Percentiles rank a stretch among this genome's conserved stretches.
These are phyloP conservation scores for Beauveria medogensis DNA, from an alignment of 2,329 filamentous ascomycete species.

Conservation along the genomic window DNA sequence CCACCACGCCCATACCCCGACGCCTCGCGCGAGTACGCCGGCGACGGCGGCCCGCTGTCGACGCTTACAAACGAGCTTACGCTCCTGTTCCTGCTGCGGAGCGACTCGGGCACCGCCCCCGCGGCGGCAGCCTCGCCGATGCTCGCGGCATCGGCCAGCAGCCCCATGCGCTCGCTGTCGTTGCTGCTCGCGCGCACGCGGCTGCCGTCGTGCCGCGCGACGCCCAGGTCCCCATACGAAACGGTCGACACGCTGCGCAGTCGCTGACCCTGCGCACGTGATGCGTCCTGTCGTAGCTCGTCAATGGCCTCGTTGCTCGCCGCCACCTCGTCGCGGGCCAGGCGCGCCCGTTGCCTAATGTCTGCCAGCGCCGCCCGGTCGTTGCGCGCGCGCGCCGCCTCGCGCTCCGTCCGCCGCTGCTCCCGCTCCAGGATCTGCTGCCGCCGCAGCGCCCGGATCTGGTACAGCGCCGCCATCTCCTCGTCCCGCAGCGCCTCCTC, in stretches of 20 bases:
- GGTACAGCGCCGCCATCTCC: slow-evolving; percentile 89
- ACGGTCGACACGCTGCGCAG: slow-evolving; percentile 66
- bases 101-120: slow-evolving; percentile 19
- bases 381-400: slow-evolving; percentile 63
- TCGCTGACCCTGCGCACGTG: slow-evolving; percentile 49
- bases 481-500: slow-evolving; percentile 72
- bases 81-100: slow-evolving; percentile 39
- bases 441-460: slow-evolving; percentile 73
- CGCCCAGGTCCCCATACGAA: slow-evolving; percentile 66
- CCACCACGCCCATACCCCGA: not conserved
- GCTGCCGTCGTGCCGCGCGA: slow-evolving; percentile 70
- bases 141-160: slow-evolving; percentile 64
- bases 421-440: slow-evolving; percentile 70
- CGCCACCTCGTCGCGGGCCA: slow-evolving; percentile 34
- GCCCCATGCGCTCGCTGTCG: slow-evolving; percentile 63
- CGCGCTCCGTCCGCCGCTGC: slow-evolving; percentile 58
- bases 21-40: slow-evolving; percentile 16
- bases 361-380: slow-evolving; percentile 63
- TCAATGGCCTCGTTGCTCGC: slow-evolving; percentile 45
- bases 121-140: slow-evolving; percentile 36
- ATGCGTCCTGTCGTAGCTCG: slow-evolving; percentile 48
- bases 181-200: slow-evolving; percentile 63
- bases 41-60: slow-evolving; percentile 37
- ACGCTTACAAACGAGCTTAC: slow-evolving; percentile 50
- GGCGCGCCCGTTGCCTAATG: slow-evolving; percentile 50